Conservation (phyloP, 1,139 yeast genomes). For the Yamadazyma triangularis region DNA sequence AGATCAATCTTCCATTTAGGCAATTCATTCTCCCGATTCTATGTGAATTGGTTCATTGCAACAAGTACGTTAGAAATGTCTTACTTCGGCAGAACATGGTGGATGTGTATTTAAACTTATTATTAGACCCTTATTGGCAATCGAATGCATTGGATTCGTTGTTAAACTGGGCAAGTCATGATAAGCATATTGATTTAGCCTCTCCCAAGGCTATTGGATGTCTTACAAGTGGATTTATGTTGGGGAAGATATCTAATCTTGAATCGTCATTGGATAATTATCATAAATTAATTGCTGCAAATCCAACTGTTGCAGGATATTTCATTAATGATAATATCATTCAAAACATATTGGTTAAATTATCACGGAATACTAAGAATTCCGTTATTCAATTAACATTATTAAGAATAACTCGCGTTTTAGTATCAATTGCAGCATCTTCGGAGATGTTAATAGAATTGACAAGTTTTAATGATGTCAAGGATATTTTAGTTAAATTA, state of each 20-base stretch:
- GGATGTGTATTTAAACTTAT: slow-evolving; percentile 42
- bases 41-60: slow-evolving; percentile 58
- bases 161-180: slow-evolving; percentile 33
- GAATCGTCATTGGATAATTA: slow-evolving; percentile 40
- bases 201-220: slow-evolving; percentile 27
- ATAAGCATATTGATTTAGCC: slow-evolving; percentile 22
- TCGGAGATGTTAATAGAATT: background rate
- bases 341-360: slow-evolving; percentile 24
- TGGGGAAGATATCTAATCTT: slow-evolving; percentile 36
- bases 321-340: slow-evolving; percentile 26
- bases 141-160: slow-evolving; percentile 63
- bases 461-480: slow-evolving; percentile 1
- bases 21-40: slow-evolving; percentile 61
- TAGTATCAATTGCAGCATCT: slow-evolving; percentile 14
- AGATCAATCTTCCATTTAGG: slow-evolving; percentile 46
- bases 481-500: slow-evolving; percentile 13
- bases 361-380: slow-evolving; percentile 23
- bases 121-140: slow-evolving; percentile 67
- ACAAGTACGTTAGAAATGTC: slow-evolving; percentile 31
- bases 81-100: slow-evolving; percentile 39
- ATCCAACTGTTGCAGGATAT: slow-evolving; percentile 15
- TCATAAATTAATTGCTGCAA: slow-evolving; percentile 26
- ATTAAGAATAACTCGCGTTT: slow-evolving; percentile 26
- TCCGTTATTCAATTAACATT: slow-evolving; percentile 37
- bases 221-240: slow-evolving; percentile 35